phyloP scores from a whole-genome alignment of 2,329 filamentous ascomycete species.

The Zymoseptoria passerinii region DNA sequence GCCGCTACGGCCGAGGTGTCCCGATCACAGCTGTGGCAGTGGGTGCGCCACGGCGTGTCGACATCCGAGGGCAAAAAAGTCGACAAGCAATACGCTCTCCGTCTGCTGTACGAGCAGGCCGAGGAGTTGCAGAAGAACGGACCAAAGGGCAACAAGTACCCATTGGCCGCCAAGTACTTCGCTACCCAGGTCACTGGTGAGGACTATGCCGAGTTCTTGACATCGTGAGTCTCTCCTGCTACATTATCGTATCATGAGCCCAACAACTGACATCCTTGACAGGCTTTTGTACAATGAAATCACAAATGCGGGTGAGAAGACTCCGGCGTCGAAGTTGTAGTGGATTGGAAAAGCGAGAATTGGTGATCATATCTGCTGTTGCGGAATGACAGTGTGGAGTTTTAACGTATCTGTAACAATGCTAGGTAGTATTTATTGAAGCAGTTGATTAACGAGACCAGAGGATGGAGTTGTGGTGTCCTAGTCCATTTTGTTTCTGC shows the following conservation, averaged over 20 bases:
- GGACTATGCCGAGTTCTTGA: slow-evolving; percentile 96
- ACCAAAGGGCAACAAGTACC: slow-evolving; percentile 82
- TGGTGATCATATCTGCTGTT: neutral
- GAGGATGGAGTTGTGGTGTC: neutral
- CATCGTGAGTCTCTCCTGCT: slow-evolving; percentile 50
- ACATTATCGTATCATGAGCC: slow-evolving; percentile 8
- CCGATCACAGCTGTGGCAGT: slow-evolving; percentile 93
- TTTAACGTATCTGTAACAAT: neutral
- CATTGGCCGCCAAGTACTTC: slow-evolving; percentile 87
- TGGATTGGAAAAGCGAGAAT: neutral
- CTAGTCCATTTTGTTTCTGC: neutral
- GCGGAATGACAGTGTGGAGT: neutral
- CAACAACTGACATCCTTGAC: slow-evolving; percentile 17
- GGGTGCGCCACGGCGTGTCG: slow-evolving; percentile 64
- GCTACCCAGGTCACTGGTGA: slow-evolving; percentile 88
- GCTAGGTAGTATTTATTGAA: neutral
- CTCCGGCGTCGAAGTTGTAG: slow-evolving; percentile 42
- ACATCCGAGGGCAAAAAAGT: slow-evolving; percentile 86
- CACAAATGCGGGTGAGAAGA: slow-evolving; percentile 59
- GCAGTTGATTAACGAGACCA: neutral
- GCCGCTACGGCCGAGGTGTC: slow-evolving; percentile 95
- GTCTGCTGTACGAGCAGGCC: slow-evolving; percentile 77
- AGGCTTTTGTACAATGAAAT: slow-evolving; percentile 85
- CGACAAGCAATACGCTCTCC: slow-evolving; percentile 83
- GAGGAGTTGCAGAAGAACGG: slow-evolving; percentile 66